Evolutionary conservation across 2,329 filamentous ascomycete genomes (phyloP).

Genomic region (Exophiala aquamarina): DNA sequence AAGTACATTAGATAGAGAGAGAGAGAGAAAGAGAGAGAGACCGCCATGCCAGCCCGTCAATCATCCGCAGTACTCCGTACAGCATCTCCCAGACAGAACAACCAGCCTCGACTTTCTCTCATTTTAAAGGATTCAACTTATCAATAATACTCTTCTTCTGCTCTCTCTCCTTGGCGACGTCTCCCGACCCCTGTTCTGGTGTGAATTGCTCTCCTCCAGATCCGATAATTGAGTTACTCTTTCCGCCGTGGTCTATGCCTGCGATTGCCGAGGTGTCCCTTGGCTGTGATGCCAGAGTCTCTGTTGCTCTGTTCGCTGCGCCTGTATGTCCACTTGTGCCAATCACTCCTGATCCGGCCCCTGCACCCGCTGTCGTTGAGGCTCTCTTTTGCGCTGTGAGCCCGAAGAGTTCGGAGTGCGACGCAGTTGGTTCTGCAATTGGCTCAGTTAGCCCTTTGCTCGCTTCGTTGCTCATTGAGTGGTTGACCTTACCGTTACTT

Average conservation of each 20-base stretch:
- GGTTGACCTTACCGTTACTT: too few relatives aligned
- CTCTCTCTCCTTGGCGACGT: constrained; percentile 6
- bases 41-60: too few relatives aligned
- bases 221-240: constrained; percentile 11
- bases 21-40: too few relatives aligned
- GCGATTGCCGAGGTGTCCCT: constrained; percentile 9
- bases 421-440: constrained; percentile 9
- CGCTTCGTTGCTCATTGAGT: too few relatives aligned
- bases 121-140: constrained; percentile 17
- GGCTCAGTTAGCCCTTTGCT: too few relatives aligned
- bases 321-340: constrained; percentile 24
- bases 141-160: constrained; percentile 9
- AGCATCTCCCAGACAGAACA: too few relatives aligned
- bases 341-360: constrained; percentile 22
- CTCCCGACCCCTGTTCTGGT: constrained; percentile 21
- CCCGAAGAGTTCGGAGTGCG: constrained; percentile 25
- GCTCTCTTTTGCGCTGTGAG: constrained; percentile 22
- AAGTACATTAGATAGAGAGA: too few relatives aligned
- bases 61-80: too few relatives aligned
- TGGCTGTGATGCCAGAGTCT: not conserved
- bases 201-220: constrained; percentile 17
- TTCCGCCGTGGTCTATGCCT: constrained; percentile 16
- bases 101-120: not conserved
- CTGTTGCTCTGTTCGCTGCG: constrained; percentile 10
- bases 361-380: constrained; percentile 19